Conservation (phyloP, 2,329 filamentous ascomycete genomes). For the Didymellaceae sp. region DNA sequence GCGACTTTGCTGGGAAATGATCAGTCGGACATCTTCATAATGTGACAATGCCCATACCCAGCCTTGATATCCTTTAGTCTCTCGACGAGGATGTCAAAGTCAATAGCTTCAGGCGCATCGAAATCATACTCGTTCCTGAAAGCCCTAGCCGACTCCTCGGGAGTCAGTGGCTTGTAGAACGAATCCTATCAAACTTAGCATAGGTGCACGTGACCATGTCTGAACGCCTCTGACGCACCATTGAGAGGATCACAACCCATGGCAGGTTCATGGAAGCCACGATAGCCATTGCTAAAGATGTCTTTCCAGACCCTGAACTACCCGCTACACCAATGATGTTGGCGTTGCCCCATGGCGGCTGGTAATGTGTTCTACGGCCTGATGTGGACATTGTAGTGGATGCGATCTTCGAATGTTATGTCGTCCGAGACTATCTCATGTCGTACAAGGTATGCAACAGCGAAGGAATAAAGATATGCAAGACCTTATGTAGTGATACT, state of each 20-base stretch:
- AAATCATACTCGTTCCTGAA: constrained; percentile 96
- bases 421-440: too few relatives aligned
- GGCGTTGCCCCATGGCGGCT: constrained; percentile 93
- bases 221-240: constrained; percentile 63
- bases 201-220: constrained; percentile 33
- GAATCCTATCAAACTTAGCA: constrained; percentile 71
- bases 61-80: constrained; percentile 84
- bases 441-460: constrained; percentile 9
- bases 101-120: constrained; percentile 90
- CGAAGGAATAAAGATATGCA: constrained; percentile 21
- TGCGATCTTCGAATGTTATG: neutral
- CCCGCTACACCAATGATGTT: constrained; percentile 97
- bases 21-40: constrained; percentile 21
- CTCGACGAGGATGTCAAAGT: constrained; percentile 88
- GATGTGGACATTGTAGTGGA: constrained; percentile 30
- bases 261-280: constrained; percentile 88
- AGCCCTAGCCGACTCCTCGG: constrained; percentile 78
- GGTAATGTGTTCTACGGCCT: constrained; percentile 70
- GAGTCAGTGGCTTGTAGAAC: constrained; percentile 89
- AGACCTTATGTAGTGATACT: constrained; percentile 22
- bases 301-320: constrained; percentile 94
- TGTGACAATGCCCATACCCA: constrained; percentile 65
- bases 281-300: constrained; percentile 89
- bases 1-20: constrained; percentile 70
- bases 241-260: constrained; percentile 97